Evolutionary conservation across 768 basidiomycete genomes (phyloP), one percentile per base, ranked within the genome.

Genomic region (Daedalea quercina): DNA sequence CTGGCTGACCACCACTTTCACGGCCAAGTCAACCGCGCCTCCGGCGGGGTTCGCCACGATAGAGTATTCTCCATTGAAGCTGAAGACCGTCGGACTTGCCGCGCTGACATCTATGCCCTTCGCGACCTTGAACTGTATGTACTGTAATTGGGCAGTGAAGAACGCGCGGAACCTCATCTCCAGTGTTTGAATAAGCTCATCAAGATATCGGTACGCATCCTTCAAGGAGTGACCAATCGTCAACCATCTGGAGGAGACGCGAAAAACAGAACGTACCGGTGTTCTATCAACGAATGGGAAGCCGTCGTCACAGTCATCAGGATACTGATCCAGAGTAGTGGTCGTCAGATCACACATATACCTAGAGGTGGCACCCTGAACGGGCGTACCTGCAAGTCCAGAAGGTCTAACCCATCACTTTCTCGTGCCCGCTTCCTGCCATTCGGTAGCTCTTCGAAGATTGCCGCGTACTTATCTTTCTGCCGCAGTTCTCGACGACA

Each of bases 61-160:
- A 1, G 77, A 74, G 64, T 68, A 79, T 65, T 81, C 78, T 23
- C 77, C 78, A 43, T 75, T 73, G 54, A 81, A 79, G 23, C 64
- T 65, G 59, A 81, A 80, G 4, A 59, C 44, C 44, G 57, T 51
- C 17, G 60, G 53, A 28, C 22, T 24, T 2, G 9, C 35, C 24
- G 8, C 13, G 33, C 22, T 23, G 20, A 6, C 31, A 8, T 12
- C 23, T 17, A 34, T 20, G 35, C 40, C 54, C n/a, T 51, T 53
- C 12, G 40, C 48, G 8, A 60, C 33, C 53, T 56, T 60, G 52
- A 60, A 58, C 9, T 28, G 53, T 19, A 66, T 25, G 42, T 66
- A 65, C 19, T 44, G 57, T 40, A 48, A 26, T 44, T 63, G 62
- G 19, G 60, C 59, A 9, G 33, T 15, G 12, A 58, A 23, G 53